Evolutionary conservation across 139 green algal species (phyloP), one percentile per base, ranked within the genome.

Genomic region (Choricystis sp.): DNA sequence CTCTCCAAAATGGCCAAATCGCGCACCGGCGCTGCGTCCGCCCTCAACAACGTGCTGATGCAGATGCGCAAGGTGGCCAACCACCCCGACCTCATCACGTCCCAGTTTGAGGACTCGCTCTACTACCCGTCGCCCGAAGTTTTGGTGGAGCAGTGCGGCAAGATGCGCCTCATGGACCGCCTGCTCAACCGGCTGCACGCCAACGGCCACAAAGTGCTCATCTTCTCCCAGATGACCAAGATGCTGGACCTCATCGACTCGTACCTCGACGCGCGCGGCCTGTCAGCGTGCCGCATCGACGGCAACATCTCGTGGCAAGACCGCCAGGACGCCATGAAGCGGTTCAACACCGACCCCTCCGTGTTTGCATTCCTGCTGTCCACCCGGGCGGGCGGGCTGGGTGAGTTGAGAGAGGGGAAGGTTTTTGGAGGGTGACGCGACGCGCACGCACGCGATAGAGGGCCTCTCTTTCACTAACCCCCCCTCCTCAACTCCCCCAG

Each of bases 151-250:
- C 79, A 97, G 72, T 94, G 86, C 71, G 93, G 93, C 70, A 99
- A 99, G 81, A 73, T 99, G 77, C 68, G 73, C 65, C 81, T 98
- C 68, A 72, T 98, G 71, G 85, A 97, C 48, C 79, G 86, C 26
- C 68, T 96, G 65, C 75, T 95, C 30, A 75, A 77, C 9, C 26
- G 73, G 29, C 79, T 94, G 71, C 71, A 79, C 26, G 56, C 63
- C 0, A 31, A 61, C 16, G 81, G 77, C 0, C 87, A 94, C 83
- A 89, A 89, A 66, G 79, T 93, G 2, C 81, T 98, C 49, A 96
- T 98, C 72, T 98, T 98, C 76, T 89, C 77, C 3, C 77, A 94
- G 85, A 98, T 99, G 93, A 97, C 87, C n/a, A 83, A 86, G 68
- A 92, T 99, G 89, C 82, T 99, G 71, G 91, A 98, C 77, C 69